Evolutionary conservation across 139 green algal genomes (phyloP).

Genomic region (Tetradesmus lagerheimii): DNA sequence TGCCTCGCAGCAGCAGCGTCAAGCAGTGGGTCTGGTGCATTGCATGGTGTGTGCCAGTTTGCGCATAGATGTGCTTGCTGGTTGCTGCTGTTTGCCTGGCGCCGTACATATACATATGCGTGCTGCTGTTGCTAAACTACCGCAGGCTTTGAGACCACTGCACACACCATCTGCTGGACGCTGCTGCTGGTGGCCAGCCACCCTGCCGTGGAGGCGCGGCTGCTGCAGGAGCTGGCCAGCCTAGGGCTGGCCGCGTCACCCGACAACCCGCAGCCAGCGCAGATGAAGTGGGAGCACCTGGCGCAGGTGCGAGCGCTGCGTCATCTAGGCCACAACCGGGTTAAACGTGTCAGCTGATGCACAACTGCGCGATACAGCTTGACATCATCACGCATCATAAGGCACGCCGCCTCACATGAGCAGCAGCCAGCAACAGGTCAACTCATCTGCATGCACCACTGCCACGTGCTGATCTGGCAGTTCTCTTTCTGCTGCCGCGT

Average conservation of each 20-base stretch:
- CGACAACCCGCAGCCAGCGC: neutral
- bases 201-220: conserved; percentile 27
- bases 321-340: too few relatives aligned
- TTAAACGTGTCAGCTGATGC: too few relatives aligned
- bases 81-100: too few relatives aligned
- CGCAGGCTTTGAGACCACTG: conserved; percentile 61
- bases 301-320: neutral
- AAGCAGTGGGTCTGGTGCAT: too few relatives aligned
- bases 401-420: too few relatives aligned
- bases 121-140: neutral
- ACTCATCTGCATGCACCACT: neutral
- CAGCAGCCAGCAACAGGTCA: too few relatives aligned
- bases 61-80: too few relatives aligned
- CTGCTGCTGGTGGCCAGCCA: conserved; percentile 53
- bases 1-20: neutral
- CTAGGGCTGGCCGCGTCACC: conserved; percentile 34
- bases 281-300: conserved; percentile 46
- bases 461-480: neutral
- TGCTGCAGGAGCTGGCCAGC: conserved; percentile 42
- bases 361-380: too few relatives aligned
- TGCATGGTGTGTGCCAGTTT: too few relatives aligned
- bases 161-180: conserved; percentile 54
- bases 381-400: too few relatives aligned
- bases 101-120: too few relatives aligned
- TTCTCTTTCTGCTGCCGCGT: neutral